Percentiles rank a stretch among this genome's conserved stretches.
Conservation (phyloP, 108 stramenopile genomes). For the Nitzschia sp. region DNA sequence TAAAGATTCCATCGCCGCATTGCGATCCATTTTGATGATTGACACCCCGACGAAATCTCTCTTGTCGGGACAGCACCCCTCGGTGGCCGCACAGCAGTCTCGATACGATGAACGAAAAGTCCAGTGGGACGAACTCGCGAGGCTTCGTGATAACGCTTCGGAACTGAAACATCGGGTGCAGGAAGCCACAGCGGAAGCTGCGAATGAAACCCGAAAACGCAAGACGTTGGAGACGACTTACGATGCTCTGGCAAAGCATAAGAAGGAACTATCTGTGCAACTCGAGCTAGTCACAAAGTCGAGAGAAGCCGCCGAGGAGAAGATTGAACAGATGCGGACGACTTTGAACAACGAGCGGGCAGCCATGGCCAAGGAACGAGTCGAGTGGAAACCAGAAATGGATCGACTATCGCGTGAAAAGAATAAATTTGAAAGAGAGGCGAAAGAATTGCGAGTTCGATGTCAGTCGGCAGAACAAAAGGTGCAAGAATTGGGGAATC, state of each 20-base stretch:
- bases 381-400: conserved; percentile 12
- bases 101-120: conserved; percentile 4
- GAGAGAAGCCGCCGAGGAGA: conserved; percentile 12
- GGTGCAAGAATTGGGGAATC: not conserved
- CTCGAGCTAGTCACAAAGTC: conserved; percentile 19
- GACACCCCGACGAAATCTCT: conserved; percentile 27
- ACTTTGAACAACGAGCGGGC: conserved; percentile 2
- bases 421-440: not conserved
- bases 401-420: conserved; percentile 1
- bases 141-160: not conserved
- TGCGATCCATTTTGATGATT: conserved; percentile 35
- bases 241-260: conserved; percentile 31
- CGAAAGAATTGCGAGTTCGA: not conserved
- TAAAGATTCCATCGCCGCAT: conserved; percentile 29
- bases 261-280: conserved; percentile 21
- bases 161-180: not conserved
- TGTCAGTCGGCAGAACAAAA: conserved; percentile 3
- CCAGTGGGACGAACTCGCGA: conserved; percentile 1
- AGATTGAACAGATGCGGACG: not conserved
- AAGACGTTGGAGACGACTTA: conserved; percentile 14
- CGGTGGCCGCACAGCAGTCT: conserved; percentile 4
- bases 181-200: not conserved
- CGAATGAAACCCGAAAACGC: not conserved
- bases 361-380: not conserved
- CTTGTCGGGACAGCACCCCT: conserved; percentile 1